phyloP scores from a whole-genome alignment of 257 asterid genomes.

The Fraxinus quadrangulata region DNA sequence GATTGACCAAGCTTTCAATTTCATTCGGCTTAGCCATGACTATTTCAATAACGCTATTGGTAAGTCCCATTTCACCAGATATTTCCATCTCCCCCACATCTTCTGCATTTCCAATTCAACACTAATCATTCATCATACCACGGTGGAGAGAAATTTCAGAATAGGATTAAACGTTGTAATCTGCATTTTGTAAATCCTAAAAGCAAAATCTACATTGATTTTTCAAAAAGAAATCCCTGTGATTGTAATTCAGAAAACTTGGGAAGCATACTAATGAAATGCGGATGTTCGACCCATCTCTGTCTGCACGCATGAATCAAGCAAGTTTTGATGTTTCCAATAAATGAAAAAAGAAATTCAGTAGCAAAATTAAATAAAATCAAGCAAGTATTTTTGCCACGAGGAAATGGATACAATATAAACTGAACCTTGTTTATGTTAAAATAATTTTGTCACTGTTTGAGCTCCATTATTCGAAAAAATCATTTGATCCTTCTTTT shows the following conservation, averaged over 20 bases:
- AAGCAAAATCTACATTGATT: background rate
- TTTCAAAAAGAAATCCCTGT: background rate
- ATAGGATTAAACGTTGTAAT: too few species aligned
- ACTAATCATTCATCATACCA: conserved; percentile 1
- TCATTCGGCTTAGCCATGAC: conserved; percentile 63
- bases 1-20: conserved; percentile 47
- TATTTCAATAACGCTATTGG: conserved; percentile 53
- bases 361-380: background rate
- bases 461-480: too few species aligned
- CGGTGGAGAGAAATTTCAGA: background rate
- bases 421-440: too few species aligned
- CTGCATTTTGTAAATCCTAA: too few species aligned
- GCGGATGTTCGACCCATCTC: background rate
- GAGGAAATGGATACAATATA: too few species aligned
- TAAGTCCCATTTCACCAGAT: conserved; percentile 71
- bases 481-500: too few species aligned
- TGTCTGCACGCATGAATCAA: background rate
- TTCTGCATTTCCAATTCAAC: conserved; percentile 47
- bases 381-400: too few species aligned
- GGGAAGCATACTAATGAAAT: too few species aligned
- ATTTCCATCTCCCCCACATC: conserved; percentile 87
- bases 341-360: too few species aligned
- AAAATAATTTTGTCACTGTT: too few species aligned
- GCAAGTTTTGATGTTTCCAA: background rate
- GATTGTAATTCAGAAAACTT: background rate